These are phyloP conservation scores for Liquidambar formosana DNA, from an alignment of 164 flowering plant genomes.

Conservation along the genomic window DNA sequence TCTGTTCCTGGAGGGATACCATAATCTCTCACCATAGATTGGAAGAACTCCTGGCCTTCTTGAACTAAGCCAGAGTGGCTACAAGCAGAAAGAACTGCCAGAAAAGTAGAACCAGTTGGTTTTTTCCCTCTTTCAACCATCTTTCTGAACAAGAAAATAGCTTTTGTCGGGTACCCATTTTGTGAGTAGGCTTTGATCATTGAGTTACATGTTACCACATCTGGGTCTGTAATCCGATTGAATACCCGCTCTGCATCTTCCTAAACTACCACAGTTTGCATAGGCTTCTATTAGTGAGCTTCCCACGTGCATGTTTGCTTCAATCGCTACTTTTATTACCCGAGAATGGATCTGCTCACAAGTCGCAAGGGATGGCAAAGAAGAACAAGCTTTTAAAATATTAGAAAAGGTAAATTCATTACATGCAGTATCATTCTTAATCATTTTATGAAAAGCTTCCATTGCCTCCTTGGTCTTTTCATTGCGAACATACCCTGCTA, in stretches of 20 bases:
- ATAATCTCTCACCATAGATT: no score
- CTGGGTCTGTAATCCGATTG: constrained; percentile 11
- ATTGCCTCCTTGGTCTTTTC: constrained; percentile 22
- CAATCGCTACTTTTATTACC: constrained; percentile 14
- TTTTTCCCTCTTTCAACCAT: constrained; percentile 24
- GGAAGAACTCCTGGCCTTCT: no score
- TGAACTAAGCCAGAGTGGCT: no score
- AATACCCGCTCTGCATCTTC: constrained; percentile 23
- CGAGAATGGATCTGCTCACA: constrained; percentile 24
- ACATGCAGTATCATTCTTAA: constrained; percentile 3
- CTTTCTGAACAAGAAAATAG: constrained; percentile 13
- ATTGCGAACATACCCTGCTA: constrained; percentile 21
- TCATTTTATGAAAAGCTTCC: constrained; percentile 23
- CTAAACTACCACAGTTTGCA: constrained; percentile 23
- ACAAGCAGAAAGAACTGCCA: constrained; percentile 21
- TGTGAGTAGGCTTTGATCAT: constrained; percentile 28
- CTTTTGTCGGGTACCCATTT: constrained; percentile 19
- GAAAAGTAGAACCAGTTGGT: constrained; percentile 28
- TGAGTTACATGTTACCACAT: constrained; percentile 27
- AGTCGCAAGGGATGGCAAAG: constrained; percentile 21
- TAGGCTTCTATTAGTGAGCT: constrained; percentile 29
- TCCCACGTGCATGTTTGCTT: constrained; percentile 17
- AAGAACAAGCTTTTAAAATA: constrained; percentile 24
- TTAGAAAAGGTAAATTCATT: constrained; percentile 27
- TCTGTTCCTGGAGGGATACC: no score